phyloP scores from a whole-genome alignment of 768 basidiomycete genomes.

The Vishniacozyma victoriae region DNA sequence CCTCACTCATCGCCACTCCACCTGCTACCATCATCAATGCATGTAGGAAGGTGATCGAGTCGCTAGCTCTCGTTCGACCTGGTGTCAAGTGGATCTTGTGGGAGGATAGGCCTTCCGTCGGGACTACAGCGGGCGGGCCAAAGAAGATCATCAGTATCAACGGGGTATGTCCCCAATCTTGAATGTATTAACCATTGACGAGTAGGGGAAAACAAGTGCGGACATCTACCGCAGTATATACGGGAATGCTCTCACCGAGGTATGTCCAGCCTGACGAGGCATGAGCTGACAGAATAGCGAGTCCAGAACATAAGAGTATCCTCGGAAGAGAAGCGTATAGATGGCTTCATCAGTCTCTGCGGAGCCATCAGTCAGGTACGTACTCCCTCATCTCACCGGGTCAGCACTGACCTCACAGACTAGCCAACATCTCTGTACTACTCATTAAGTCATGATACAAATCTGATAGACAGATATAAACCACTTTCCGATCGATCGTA shows the following conservation, averaged over 20 bases:
- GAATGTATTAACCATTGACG: not conserved
- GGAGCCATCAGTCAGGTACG: slow-evolving; percentile 67
- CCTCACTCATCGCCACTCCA: slow-evolving; percentile 57
- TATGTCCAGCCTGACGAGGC: slow-evolving; percentile 40
- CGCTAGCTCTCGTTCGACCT: slow-evolving; percentile 67
- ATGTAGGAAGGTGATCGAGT: slow-evolving; percentile 66
- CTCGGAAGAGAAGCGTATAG: slow-evolving; percentile 55
- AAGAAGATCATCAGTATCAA: slow-evolving; percentile 56
- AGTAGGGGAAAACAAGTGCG: slow-evolving; percentile 61
- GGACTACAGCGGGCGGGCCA: slow-evolving; percentile 1
- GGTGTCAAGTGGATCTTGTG: slow-evolving; percentile 65
- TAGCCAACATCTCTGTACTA: slow-evolving; percentile 87
- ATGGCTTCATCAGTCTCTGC: slow-evolving; percentile 79
- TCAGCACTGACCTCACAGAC: slow-evolving; percentile 50
- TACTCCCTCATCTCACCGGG: slow-evolving; percentile 12
- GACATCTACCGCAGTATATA: slow-evolving; percentile 66
- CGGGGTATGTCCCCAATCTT: slow-evolving; percentile 53
- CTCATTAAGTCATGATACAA: too few species aligned
- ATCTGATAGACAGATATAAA: slow-evolving; percentile 22
- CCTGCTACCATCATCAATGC: slow-evolving; percentile 59
- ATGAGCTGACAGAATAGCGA: slow-evolving; percentile 43
- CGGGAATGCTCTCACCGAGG: slow-evolving; percentile 67
- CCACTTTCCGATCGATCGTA: slow-evolving; percentile 17
- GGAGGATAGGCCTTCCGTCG: slow-evolving; percentile 26
- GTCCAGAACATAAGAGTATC: slow-evolving; percentile 59